These are phyloP conservation scores for Coemansia sp. DNA, from an alignment of 192 early-diverging fungal species.

Conservation along the genomic window DNA sequence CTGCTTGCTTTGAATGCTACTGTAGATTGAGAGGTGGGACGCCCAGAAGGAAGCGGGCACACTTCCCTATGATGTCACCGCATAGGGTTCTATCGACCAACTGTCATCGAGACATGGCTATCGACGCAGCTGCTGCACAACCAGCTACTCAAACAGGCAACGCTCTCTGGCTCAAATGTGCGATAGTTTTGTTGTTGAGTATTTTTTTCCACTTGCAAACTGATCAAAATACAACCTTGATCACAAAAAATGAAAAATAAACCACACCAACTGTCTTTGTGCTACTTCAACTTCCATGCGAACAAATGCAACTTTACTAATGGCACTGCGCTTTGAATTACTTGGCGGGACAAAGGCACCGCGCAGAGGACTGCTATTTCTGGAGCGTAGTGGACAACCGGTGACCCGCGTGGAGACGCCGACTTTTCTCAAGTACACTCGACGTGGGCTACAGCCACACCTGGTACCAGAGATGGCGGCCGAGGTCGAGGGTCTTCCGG, in stretches of 20 bases:
- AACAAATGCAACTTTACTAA: constrained; percentile 15
- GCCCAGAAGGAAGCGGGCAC: constrained; percentile 50
- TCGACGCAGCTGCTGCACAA: neutral
- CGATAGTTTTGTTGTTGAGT: neutral
- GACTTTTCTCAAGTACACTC: constrained; percentile 46
- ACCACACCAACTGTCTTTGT: too few species aligned
- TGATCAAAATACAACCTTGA: neutral
- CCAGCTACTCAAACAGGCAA: neutral
- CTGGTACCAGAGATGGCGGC: constrained; percentile 50
- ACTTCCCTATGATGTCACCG: constrained; percentile 31
- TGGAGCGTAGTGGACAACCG: constrained; percentile 17
- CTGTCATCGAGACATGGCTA: neutral
- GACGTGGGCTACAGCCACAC: constrained; percentile 49
- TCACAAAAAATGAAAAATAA: neutral
- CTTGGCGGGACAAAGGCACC: constrained; percentile 6
- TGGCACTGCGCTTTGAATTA: constrained; percentile 43
- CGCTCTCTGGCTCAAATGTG: neutral
- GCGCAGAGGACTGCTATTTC: constrained; percentile 28
- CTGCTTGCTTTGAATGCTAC: neutral
- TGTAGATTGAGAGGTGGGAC: constrained; percentile 56
- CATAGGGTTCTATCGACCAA: constrained; percentile 1
- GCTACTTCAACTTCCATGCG: neutral
- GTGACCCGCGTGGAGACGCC: constrained; percentile 32
- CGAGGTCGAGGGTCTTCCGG: constrained; percentile 28
- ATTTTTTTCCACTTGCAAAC: neutral